A percentile compares a stretch with the other conserved stretches of the same genome.
phyloP scores from a whole-genome alignment of 2,329 filamentous ascomycete species.

The Cladosporium cucumerinum region DNA sequence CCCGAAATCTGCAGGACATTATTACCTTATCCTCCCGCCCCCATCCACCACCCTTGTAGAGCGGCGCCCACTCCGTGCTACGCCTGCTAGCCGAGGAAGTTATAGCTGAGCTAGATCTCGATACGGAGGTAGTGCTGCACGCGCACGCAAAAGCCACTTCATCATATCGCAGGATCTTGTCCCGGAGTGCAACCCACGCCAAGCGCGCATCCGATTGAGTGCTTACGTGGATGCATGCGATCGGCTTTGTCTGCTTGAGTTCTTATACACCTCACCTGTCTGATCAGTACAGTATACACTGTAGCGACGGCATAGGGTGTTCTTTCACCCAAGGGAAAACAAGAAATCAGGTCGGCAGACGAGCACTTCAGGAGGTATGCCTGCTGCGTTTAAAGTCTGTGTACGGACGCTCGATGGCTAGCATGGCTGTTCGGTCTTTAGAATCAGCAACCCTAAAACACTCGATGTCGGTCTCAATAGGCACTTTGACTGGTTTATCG shows the following conservation, averaged over 20 bases:
- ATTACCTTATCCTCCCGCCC: neutral
- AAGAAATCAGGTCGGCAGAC: too few species aligned
- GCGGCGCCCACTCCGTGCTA: neutral
- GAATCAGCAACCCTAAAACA: neutral
- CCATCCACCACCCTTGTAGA: neutral
- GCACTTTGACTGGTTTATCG: neutral
- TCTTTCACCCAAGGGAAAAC: too few species aligned
- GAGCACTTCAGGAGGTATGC: too few species aligned
- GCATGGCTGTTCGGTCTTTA: neutral
- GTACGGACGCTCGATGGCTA: neutral
- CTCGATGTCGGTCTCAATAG: neutral
- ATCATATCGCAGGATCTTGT: neutral
- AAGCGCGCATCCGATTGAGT: neutral
- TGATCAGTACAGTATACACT: neutral
- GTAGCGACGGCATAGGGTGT: neutral
- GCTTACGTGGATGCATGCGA: neutral
- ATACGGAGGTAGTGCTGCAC: neutral
- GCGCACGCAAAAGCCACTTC: neutral
- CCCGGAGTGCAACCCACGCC: neutral
- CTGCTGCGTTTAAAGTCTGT: neutral
- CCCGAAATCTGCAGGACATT: neutral
- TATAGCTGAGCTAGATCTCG: neutral
- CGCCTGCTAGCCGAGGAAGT: neutral
- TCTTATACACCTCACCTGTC: neutral
- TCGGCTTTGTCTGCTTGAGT: neutral